A percentile compares a stretch with the other conserved stretches of the same genome.
These are phyloP conservation scores for Phialophora expanda DNA, from an alignment of 2,329 filamentous ascomycete species.

Conservation along the genomic window DNA sequence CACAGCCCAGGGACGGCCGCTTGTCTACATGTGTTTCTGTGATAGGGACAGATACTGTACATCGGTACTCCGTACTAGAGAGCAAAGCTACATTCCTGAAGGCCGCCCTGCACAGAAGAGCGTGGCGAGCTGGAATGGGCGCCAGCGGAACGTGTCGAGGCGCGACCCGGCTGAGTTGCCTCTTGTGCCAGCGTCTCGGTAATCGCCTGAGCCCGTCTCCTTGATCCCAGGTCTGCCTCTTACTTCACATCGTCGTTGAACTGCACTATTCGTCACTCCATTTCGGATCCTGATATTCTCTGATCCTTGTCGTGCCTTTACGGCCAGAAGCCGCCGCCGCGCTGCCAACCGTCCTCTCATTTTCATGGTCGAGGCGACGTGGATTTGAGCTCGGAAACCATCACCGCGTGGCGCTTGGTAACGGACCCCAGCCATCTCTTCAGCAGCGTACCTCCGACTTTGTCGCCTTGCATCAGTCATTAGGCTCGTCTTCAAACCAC, in stretches of 20 bases:
- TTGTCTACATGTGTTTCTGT: neutral
- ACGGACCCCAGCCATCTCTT: neutral
- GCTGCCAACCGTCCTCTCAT: neutral
- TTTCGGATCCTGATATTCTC: neutral
- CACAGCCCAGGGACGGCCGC: neutral
- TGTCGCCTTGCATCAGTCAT: neutral
- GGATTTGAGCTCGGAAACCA: neutral
- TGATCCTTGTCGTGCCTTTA: neutral
- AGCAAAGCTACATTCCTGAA: neutral
- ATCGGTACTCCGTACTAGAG: neutral
- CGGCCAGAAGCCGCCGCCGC: neutral
- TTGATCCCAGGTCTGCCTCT: conserved; percentile 2
- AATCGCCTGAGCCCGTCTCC: neutral
- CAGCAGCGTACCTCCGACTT: neutral
- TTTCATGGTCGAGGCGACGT: neutral
- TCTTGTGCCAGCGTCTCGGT: neutral
- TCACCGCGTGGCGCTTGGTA: neutral
- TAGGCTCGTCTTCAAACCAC: neutral
- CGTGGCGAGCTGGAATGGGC: neutral
- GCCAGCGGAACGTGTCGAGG: neutral
- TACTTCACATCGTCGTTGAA: neutral
- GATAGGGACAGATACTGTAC: neutral
- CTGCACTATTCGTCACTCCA: neutral
- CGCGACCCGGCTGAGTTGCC: neutral
- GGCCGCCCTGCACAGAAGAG: neutral